Base-by-base conservation (phyloP, 352 stramenopile genomes). In the Globisporangium ultimum region DNA sequence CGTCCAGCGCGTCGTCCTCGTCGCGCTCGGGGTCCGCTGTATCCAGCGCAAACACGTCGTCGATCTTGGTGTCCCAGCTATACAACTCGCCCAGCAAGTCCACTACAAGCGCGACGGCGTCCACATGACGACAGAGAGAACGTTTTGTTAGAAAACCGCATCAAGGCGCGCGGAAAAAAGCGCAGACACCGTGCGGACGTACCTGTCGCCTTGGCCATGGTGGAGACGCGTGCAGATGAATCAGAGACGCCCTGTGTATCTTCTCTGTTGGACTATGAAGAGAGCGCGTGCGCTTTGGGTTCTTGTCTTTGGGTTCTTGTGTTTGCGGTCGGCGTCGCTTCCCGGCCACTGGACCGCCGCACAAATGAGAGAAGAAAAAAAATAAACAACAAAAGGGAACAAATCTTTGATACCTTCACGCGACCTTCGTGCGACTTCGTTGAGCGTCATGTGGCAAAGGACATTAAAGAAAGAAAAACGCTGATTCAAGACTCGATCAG, bases 1-100 rank as follows among this genome's bases (percentile, higher is more conserved):
- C 81, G 45, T 93, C 83, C 32, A 87, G 70, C 43, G 73, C 72
- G 21, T 82, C 70, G 67, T 93, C 83, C 49, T 92, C 83, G 55
- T 92, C 83, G 58, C 77, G 75, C 40, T 78, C 57, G 13, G 78
- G 67, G 63, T 91, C 74, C 52, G 65, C 67, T 21, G 60, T 45
- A 12, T 66, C 48, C 21, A 76, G 67, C 46, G 70, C 67, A 28
- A 74, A 80, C 48, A 87, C 75, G 52, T 88, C 78, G 41, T 90
- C 78, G 54, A 92, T 83, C 36, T 65, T 67, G 15, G 67, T 73
- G 66, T 92, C 82, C 76, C 78, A 89, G 13, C 56, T 68, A 60
- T 90, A 89, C n/a, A 92, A 57, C 56, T 86, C 76, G 54, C 68
- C 68, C 51, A 91, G 62, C 58, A 70, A 62, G 43, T 91, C 78